Percentiles rank a stretch among this genome's conserved stretches.
These are phyloP conservation scores for Penicillium pulvis DNA, from an alignment of 495 filamentous ascomycete species.

Conservation along the genomic window DNA sequence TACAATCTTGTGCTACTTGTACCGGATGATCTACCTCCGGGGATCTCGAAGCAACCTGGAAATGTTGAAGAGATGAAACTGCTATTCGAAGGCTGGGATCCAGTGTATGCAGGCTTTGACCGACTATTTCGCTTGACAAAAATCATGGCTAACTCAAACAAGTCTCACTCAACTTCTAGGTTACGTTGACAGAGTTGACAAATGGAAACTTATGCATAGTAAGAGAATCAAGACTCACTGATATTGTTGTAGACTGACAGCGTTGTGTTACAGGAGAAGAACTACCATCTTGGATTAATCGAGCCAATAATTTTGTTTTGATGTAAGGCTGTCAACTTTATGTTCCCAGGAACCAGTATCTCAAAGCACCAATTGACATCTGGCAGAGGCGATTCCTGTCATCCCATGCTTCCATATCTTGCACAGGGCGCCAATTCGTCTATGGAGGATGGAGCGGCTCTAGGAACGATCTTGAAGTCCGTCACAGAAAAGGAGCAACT, in stretches of 20 bases:
- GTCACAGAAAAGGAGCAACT: constrained; percentile 45
- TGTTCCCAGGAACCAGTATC: background rate
- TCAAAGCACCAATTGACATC: background rate
- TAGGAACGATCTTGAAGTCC: constrained; percentile 47
- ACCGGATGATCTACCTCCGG: too few relatives aligned
- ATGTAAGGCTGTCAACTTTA: constrained; percentile 22
- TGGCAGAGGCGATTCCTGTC: constrained; percentile 59
- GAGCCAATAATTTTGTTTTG: constrained; percentile 40
- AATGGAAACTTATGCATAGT: constrained; percentile 69
- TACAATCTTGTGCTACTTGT: too few relatives aligned
- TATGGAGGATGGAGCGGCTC: constrained; percentile 54
- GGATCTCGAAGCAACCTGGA: too few relatives aligned
- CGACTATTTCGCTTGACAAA: constrained; percentile 36
- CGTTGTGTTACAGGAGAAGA: constrained; percentile 27
- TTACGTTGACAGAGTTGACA: constrained; percentile 45
- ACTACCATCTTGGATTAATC: constrained; percentile 42
- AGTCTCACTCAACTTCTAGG: too few relatives aligned
- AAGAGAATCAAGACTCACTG: constrained; percentile 8
- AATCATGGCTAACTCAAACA: constrained; percentile 23
- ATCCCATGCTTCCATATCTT: constrained; percentile 69
- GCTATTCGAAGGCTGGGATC: too few relatives aligned
- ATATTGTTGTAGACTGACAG: background rate
- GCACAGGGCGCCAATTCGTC: constrained; percentile 58
- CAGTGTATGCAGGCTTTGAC: too few relatives aligned
- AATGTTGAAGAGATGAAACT: too few relatives aligned